These are phyloP conservation scores for Pharus latifolius DNA, from an alignment of 176 grass and related monocot species.

Conservation along the genomic window DNA sequence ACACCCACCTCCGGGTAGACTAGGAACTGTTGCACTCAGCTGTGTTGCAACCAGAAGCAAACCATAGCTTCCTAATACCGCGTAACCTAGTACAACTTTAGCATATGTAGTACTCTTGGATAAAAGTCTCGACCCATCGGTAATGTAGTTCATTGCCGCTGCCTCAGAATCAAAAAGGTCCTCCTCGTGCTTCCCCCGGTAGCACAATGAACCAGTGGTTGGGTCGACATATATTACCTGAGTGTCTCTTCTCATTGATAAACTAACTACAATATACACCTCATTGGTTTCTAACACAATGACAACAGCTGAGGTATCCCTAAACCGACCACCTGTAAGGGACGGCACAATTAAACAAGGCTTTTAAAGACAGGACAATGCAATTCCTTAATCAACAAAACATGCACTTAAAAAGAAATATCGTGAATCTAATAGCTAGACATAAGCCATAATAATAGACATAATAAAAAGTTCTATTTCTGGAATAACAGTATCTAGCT, in stretches of 20 bases:
- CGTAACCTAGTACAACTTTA: constrained; percentile 73
- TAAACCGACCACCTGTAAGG: no score
- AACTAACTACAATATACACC: constrained; percentile 70
- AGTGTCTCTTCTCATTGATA: constrained; percentile 50
- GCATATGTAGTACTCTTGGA: constrained; percentile 58
- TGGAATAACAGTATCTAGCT: no score
- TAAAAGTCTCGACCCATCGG: constrained; percentile 57
- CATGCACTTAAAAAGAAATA: no score
- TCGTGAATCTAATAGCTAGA: no score
- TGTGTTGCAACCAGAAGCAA: constrained; percentile 81
- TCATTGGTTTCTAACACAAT: constrained; percentile 58
- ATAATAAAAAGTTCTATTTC: no score
- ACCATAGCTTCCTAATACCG: constrained; percentile 49
- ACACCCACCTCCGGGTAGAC: constrained; percentile 74
- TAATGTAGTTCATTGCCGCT: constrained; percentile 71
- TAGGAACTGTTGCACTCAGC: constrained; percentile 40
- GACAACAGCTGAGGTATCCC: constrained; percentile 51
- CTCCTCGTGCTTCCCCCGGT: constrained; percentile 48
- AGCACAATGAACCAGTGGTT: constrained; percentile 61
- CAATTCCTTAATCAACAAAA: no score
- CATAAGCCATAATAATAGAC: no score
- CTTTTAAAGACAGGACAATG: no score
- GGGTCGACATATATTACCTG: constrained; percentile 83
- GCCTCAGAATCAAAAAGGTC: constrained; percentile 69
- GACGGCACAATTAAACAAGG: no score